phyloP scores from a whole-genome alignment of 1,284 basidiomycete species.

The Papiliotrema fonsecae region DNA sequence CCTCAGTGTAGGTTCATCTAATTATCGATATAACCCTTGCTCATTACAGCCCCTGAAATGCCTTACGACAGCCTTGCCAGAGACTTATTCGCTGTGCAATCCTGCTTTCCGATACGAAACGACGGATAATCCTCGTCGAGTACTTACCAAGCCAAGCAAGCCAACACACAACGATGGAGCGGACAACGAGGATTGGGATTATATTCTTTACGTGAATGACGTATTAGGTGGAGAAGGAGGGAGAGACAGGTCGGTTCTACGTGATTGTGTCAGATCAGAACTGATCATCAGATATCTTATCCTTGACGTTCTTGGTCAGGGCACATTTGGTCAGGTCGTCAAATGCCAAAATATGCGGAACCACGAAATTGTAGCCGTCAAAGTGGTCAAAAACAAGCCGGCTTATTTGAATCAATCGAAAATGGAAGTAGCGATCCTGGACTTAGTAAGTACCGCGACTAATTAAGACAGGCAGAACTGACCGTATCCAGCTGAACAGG shows the following conservation, averaged over 20 bases:
- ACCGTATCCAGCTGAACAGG: conserved; percentile 73
- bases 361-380: conserved; percentile 96
- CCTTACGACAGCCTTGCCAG: conserved; percentile 75
- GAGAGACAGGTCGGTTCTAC: conserved; percentile 70
- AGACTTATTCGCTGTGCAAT: conserved; percentile 89
- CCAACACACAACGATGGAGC: conserved; percentile 88
- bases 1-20: conserved; percentile 37
- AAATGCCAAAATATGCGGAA: conserved; percentile 99
- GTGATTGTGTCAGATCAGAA: too few species aligned
- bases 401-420: conserved; percentile 99
- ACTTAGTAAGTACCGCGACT: conserved; percentile 61
- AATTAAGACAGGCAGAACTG: background rate
- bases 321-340: conserved; percentile 98
- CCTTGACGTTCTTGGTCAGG: conserved; percentile 94
- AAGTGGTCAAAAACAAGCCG: conserved; percentile 99
- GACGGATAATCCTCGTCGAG: conserved; percentile 82
- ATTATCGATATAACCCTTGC: conserved; percentile 7
- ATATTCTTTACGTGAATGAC: conserved; percentile 95
- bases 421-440: conserved; percentile 99
- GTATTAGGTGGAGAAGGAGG: conserved; percentile 80
- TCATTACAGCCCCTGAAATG: conserved; percentile 81
- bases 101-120: conserved; percentile 88
- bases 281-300: conserved; percentile 98
- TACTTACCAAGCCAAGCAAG: conserved; percentile 93
- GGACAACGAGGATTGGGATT: conserved; percentile 96